A percentile compares a stretch with the other conserved stretches of the same genome.
These are phyloP conservation scores for Trichoderma atroviride DNA, from an alignment of 2,329 filamentous ascomycete genomes.

Conservation along the genomic window DNA sequence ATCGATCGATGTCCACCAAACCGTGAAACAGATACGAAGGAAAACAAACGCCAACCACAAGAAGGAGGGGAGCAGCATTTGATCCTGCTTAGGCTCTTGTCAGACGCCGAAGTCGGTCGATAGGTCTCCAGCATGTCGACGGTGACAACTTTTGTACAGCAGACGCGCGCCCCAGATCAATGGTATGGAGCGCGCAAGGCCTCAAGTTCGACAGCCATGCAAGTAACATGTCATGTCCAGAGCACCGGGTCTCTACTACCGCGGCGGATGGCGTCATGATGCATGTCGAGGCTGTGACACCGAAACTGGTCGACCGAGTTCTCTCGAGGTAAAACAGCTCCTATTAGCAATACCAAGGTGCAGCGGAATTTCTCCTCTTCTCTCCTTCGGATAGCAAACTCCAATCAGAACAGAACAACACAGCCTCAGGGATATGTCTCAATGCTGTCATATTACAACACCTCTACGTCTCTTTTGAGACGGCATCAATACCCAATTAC, in stretches of 20 bases:
- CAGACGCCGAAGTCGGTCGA: neutral
- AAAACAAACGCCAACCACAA: neutral
- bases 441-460: slow-evolving; percentile 1
- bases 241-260: neutral
- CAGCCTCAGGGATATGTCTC: neutral
- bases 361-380: neutral
- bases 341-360: neutral
- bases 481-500: neutral
- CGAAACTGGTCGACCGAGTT: neutral
- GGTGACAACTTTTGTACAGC: neutral
- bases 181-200: neutral
- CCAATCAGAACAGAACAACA: slow-evolving; percentile 6
- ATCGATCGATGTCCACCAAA: neutral
- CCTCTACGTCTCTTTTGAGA: neutral
- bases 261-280: slow-evolving; percentile 23
- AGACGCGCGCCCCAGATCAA: neutral
- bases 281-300: slow-evolving; percentile 10
- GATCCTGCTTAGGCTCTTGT: neutral
- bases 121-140: neutral
- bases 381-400: neutral
- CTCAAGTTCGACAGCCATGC: neutral
- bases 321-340: neutral
- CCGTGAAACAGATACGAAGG: neutral
- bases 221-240: slow-evolving; percentile 10
- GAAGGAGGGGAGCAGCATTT: neutral